Evolutionary conservation across 2,329 filamentous ascomycete genomes (phyloP).

Genomic region (Verticillium alfalfae): DNA sequence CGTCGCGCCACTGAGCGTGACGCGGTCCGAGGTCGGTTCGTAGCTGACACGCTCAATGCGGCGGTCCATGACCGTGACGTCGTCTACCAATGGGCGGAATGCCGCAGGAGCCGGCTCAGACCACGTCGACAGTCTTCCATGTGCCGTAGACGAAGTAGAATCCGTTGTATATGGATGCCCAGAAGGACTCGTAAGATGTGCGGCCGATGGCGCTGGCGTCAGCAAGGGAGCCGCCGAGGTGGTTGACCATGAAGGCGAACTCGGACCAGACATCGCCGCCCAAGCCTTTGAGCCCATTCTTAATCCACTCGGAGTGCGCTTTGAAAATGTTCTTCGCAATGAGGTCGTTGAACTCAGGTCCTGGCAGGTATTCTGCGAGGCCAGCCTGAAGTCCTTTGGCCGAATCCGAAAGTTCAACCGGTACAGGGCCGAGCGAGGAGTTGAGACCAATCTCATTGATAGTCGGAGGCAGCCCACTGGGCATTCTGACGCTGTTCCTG

Average conservation of each 20-base stretch:
- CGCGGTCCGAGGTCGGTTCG: conserved; percentile 40
- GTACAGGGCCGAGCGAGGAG: conserved; percentile 25
- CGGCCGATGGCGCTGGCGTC: conserved; percentile 39
- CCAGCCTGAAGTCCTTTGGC: conserved; percentile 27
- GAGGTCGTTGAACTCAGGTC: conserved; percentile 25
- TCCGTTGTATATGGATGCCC: conserved; percentile 47
- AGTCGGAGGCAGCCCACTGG: conserved; percentile 48
- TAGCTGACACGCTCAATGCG: conserved; percentile 53
- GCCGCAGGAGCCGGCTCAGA: conserved; percentile 53
- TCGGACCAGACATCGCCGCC: conserved; percentile 62
- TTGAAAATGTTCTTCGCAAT: conserved; percentile 37
- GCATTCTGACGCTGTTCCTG: conserved; percentile 38
- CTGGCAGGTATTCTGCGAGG: conserved; percentile 27
- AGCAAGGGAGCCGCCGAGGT: conserved; percentile 46
- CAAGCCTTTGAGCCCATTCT: conserved; percentile 28
- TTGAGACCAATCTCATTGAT: conserved; percentile 39
- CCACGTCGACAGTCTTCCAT: conserved; percentile 60
- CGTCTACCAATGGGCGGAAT: conserved; percentile 55
- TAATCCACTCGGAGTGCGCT: conserved; percentile 31
- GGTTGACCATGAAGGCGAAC: conserved; percentile 55
- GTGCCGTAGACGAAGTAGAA: conserved; percentile 54
- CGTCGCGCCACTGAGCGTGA: conserved; percentile 54
- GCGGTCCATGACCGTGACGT: conserved; percentile 26
- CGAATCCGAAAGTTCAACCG: conserved; percentile 24
- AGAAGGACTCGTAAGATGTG: conserved; percentile 30